These are phyloP conservation scores for Starmera dryadoides DNA, from an alignment of 805 yeast species.

Conservation along the genomic window DNA sequence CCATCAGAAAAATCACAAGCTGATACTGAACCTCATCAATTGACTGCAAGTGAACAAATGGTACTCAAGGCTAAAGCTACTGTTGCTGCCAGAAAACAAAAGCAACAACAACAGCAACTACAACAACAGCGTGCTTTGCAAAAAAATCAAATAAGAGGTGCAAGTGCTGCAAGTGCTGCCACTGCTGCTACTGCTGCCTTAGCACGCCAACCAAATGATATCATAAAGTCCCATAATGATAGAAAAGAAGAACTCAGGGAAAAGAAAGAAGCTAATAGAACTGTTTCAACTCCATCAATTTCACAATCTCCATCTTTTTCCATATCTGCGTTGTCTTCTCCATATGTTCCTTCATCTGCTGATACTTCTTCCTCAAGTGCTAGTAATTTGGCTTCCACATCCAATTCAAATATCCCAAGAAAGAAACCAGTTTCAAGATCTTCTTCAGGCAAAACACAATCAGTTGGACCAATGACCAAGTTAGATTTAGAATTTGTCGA, in stretches of 20 bases:
- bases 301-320: not conserved
- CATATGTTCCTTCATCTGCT: no score
- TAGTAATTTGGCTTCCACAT: not conserved
- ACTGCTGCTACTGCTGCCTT: constrained; percentile 22
- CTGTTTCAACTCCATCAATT: constrained; percentile 3
- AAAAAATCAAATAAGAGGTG: not conserved
- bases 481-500: constrained; percentile 55
- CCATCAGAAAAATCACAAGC: constrained; percentile 4
- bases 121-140: constrained; percentile 3
- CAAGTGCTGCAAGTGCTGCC: constrained; percentile 12
- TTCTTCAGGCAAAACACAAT: constrained; percentile 6
- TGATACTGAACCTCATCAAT: constrained; percentile 9
- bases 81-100: constrained; percentile 21
- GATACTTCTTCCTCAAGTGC: no score
- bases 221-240: constrained; percentile 14
- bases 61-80: constrained; percentile 19
- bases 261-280: constrained; percentile 1
- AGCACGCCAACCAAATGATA: constrained; percentile 20
- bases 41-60: constrained; percentile 19
- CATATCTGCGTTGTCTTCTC: not conserved
- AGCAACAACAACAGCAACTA: not conserved
- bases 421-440: not conserved
- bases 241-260: constrained; percentile 1
- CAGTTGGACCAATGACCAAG: constrained; percentile 40
- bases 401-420: no score